Percentiles rank a stretch among this genome's conserved stretches.
Evolutionary conservation across 2,329 filamentous ascomycete species (phyloP).

Genomic region (Fusarium sp.): DNA sequence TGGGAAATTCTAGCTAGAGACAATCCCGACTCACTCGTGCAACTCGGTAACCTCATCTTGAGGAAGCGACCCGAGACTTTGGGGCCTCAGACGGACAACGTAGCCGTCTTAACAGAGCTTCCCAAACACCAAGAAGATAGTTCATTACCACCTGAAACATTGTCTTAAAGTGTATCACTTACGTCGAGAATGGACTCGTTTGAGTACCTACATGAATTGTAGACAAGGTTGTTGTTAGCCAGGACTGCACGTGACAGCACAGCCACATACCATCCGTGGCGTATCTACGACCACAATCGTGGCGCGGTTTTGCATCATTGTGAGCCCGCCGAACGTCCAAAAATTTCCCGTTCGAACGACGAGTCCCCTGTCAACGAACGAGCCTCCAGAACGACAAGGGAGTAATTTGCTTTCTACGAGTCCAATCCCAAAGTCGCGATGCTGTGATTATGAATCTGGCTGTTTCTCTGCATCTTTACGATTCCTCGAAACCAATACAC

Average conservation of each 20-base stretch:
- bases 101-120: not conserved
- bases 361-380: slow-evolving; percentile 13
- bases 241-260: slow-evolving; percentile 30
- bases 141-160: slow-evolving; percentile 1
- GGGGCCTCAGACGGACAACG: slow-evolving; percentile 9
- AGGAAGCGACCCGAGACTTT: slow-evolving; percentile 27
- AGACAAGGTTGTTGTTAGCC: not conserved
- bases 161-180: slow-evolving; percentile 18
- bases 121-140: not conserved
- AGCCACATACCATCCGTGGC: slow-evolving; percentile 11
- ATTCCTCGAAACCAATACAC: slow-evolving; percentile 27
- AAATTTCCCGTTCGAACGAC: slow-evolving; percentile 35
- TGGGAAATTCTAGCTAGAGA: slow-evolving; percentile 31
- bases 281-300: slow-evolving; percentile 15
- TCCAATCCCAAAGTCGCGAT: slow-evolving; percentile 17
- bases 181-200: not conserved
- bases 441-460: slow-evolving; percentile 24
- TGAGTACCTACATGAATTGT: no score
- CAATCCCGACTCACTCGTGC: slow-evolving; percentile 23
- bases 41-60: slow-evolving; percentile 13
- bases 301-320: slow-evolving; percentile 48
- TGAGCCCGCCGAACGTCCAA: slow-evolving; percentile 22
- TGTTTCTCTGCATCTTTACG: slow-evolving; percentile 15
- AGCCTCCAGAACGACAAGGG: slow-evolving; percentile 25
- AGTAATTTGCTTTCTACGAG: slow-evolving; percentile 10